Evolutionary conservation across 2,329 filamentous ascomycete species (phyloP).

Genomic region (Phialophora tarda): DNA sequence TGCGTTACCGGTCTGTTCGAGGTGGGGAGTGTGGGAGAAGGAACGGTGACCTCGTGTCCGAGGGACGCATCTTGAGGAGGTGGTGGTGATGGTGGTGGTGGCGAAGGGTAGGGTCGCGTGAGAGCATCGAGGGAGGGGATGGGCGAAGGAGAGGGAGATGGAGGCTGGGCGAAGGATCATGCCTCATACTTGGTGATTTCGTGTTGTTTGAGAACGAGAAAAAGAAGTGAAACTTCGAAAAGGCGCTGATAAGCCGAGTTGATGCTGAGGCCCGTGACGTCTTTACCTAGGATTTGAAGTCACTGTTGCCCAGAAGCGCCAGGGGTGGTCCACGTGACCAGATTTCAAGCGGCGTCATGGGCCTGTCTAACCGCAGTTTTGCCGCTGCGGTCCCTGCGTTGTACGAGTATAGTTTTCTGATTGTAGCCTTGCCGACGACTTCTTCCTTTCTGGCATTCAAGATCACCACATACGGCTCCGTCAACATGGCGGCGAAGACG

Average conservation of each 20-base stretch:
- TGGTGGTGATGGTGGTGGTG: slow-evolving; percentile 8
- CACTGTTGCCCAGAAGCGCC: background rate
- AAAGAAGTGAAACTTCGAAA: background rate
- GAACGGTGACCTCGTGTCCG: slow-evolving; percentile 5
- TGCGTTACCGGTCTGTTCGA: slow-evolving; percentile 24
- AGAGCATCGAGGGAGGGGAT: slow-evolving; percentile 22
- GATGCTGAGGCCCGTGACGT: slow-evolving; percentile 16
- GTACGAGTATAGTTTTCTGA: slow-evolving; percentile 2
- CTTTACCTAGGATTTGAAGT: background rate
- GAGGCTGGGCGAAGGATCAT: slow-evolving; percentile 37
- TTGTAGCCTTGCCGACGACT: slow-evolving; percentile 1
- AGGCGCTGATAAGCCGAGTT: background rate
- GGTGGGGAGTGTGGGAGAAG: slow-evolving; percentile 31
- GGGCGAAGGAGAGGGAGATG: slow-evolving; percentile 22
- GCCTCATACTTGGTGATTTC: slow-evolving; percentile 37
- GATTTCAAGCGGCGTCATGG: background rate
- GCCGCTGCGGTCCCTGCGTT: slow-evolving; percentile 7
- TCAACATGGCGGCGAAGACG: slow-evolving; percentile 38
- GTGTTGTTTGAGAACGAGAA: background rate
- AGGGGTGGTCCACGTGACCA: background rate
- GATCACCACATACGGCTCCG: background rate
- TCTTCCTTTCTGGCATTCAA: slow-evolving; percentile 2
- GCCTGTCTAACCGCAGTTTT: slow-evolving; percentile 9
- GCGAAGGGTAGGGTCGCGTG: slow-evolving; percentile 10
- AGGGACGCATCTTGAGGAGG: background rate